Base-by-base conservation (phyloP, 768 basidiomycete genomes). In the Amanita pallidorosea region DNA sequence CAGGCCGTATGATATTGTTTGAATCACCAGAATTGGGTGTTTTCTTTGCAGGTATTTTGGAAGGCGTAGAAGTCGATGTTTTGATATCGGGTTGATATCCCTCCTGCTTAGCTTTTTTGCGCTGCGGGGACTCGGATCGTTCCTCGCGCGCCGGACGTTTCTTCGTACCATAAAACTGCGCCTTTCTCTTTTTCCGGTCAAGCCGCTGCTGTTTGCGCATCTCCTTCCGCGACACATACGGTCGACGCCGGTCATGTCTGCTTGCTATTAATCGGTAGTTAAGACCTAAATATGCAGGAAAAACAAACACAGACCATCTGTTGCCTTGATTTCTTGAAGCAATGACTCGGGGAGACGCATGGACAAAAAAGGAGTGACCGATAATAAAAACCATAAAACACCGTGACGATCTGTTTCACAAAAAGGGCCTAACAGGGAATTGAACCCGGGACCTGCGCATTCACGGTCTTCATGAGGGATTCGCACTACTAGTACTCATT, bases 181-280 rank as follows among this genome's bases (percentile, higher is more conserved):
- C 81, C 58, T 78, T 87, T 41, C 77, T 74, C 58, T 77, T 72
- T 61, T 86, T 90, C 46, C 70, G 70, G 41, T 69, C 70, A 1
- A 67, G 53, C n/a, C 85, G 73, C 25, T 75, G 76, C 57, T 80
- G 74, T 60, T 83, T 88, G 38, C 86, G 69, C 12, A 73, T 61
- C 44, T 84, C 83, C 61, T 80, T 87, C 51, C 85, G 73, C 43
- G 74, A 72, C 22, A 15, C 13, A 22, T 42, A 23, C 46, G 51
- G 23, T 35, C 23, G 47, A 51, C 37, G 51, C 56, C 47, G 22
- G 40, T 41, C 12, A 50, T 38, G 23, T 53, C 31, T 25, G 45
- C 54, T 52, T 36, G 13, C 51, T 43, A n/a, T 22, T 13, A 3
- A 20, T 6, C 15, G 9, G 5, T 15, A 6, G 15, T n/a, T 27